These are phyloP conservation scores for Fusarium succisae DNA, from an alignment of 2,329 filamentous ascomycete genomes.

Conservation along the genomic window DNA sequence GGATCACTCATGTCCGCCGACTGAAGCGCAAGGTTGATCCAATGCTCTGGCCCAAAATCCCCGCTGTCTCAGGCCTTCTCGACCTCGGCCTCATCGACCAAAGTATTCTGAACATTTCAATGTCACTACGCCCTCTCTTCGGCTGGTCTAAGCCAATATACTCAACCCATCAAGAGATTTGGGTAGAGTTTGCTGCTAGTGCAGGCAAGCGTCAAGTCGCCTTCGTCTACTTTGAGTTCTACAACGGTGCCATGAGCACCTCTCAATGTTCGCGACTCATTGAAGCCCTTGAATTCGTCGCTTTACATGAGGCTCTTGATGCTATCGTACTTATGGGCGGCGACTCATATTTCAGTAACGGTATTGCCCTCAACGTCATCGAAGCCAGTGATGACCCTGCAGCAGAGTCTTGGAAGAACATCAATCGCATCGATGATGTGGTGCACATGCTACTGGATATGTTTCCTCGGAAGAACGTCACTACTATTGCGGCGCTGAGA, in stretches of 20 bases:
- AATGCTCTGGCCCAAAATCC: slow-evolving; percentile 30
- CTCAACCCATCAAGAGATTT: slow-evolving; percentile 7
- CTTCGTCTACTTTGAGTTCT: slow-evolving; percentile 27
- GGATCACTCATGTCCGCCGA: slow-evolving; percentile 23
- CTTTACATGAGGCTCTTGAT: neutral
- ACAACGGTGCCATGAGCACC: slow-evolving; percentile 31
- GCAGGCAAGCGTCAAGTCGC: slow-evolving; percentile 4
- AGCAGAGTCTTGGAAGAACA: slow-evolving; percentile 23
- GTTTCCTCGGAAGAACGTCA: neutral
- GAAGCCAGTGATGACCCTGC: slow-evolving; percentile 20
- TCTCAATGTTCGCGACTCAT: slow-evolving; percentile 24
- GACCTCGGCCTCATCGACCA: neutral
- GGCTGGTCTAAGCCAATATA: neutral
- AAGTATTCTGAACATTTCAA: neutral
- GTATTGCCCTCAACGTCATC: slow-evolving; percentile 30
- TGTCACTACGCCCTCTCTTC: neutral
- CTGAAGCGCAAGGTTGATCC: slow-evolving; percentile 26
- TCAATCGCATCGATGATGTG: slow-evolving; percentile 22
- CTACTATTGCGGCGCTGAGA: slow-evolving; percentile 17
- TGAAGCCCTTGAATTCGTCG: slow-evolving; percentile 16
- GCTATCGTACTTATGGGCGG: slow-evolving; percentile 25
- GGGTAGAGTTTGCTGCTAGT: slow-evolving; percentile 4
- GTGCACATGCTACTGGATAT: neutral
- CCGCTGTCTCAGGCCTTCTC: slow-evolving; percentile 8
- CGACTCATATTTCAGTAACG: slow-evolving; percentile 31